These are phyloP conservation scores for Tagetes patula DNA, from an alignment of 129 eudicot species.

Conservation along the genomic window DNA sequence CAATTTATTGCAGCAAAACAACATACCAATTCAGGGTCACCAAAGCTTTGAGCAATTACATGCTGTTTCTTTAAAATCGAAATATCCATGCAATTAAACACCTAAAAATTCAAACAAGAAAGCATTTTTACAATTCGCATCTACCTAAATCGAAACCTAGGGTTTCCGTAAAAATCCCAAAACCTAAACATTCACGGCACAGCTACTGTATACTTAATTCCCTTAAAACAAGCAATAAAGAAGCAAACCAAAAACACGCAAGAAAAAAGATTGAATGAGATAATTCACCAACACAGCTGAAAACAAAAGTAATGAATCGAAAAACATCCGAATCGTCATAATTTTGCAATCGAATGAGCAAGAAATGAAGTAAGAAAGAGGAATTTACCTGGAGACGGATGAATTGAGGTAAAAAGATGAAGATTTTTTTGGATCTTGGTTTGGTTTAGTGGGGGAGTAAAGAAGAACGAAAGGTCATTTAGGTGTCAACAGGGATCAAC, in stretches of 20 bases:
- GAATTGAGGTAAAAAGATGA: neutral
- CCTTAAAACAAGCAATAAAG: neutral
- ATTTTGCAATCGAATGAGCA: neutral
- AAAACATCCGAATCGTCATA: conserved; percentile 13
- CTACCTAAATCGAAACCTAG: conserved; percentile 9
- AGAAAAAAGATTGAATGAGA: conserved; percentile 14
- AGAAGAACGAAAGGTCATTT: conserved; percentile 21
- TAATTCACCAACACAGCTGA: conserved; percentile 15
- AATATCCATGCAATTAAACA: neutral
- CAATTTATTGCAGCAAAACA: neutral
- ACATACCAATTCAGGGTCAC: neutral
- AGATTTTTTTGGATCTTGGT: neutral
- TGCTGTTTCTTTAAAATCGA: neutral
- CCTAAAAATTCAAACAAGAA: neutral
- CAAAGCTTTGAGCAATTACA: neutral
- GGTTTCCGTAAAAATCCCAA: conserved; percentile 24
- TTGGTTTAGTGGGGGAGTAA: conserved; percentile 23
- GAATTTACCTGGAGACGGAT: conserved; percentile 20
- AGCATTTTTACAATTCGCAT: neutral
- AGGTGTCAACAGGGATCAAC: conserved; percentile 30
- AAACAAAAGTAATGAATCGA: conserved; percentile 18
- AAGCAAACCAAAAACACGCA: neutral
- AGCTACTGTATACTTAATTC: conserved; percentile 3
- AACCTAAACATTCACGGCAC: neutral
- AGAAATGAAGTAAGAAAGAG: conserved; percentile 8